A percentile compares a stretch with the other conserved stretches of the same genome.
phyloP scores from a whole-genome alignment of 164 flowering plant genomes.

The Magnolia officinalis region DNA sequence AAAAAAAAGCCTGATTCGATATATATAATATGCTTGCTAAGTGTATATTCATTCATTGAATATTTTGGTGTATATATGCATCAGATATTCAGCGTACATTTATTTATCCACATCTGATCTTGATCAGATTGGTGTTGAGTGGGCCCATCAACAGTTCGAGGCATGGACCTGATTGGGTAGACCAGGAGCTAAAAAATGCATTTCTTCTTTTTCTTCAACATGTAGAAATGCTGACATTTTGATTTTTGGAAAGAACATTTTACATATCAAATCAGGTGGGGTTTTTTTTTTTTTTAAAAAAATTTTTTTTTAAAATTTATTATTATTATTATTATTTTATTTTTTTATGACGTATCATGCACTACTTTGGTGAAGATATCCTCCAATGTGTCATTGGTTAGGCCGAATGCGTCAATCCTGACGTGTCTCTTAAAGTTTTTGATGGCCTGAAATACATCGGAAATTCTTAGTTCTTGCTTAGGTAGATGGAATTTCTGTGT shows the following conservation, averaged over 20 bases:
- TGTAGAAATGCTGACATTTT: no score
- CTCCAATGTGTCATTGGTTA: constrained; percentile 11
- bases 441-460: constrained; percentile 2
- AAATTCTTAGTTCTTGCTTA: constrained; percentile 10
- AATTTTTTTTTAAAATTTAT: no score
- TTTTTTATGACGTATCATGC: background rate
- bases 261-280: background rate
- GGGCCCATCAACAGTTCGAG: no score
- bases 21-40: no score
- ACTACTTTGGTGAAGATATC: constrained; percentile 13
- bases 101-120: no score
- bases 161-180: background rate
- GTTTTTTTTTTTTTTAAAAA: background rate
- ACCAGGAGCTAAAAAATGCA: background rate
- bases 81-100: no score
- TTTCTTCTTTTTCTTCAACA: background rate
- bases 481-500: constrained; percentile 15
- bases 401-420: constrained; percentile 1
- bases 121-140: no score
- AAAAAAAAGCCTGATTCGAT: no score
- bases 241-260: no score
- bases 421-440: constrained; percentile 5
- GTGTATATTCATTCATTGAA: no score
- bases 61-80: no score
- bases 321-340: no score